phyloP scores from a whole-genome alignment of 805 yeast genomes.

The Clavispora asparagi region DNA sequence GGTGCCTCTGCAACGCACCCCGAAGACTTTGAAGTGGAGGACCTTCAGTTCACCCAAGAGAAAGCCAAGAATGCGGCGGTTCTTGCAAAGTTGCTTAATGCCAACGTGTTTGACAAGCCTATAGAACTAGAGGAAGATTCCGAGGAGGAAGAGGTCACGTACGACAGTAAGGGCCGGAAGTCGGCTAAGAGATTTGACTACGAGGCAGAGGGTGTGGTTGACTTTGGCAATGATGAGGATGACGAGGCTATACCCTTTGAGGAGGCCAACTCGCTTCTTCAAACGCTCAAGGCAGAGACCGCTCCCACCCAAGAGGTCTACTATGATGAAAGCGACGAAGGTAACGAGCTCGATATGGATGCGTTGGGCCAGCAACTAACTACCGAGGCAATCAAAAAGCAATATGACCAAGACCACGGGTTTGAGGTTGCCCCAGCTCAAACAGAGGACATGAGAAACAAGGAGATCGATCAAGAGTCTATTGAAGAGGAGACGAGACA shows the following conservation, averaged over 20 bases:
- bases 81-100: conserved; percentile 42
- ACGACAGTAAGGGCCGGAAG: conserved; percentile 42
- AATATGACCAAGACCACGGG: conserved; percentile 23
- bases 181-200: conserved; percentile 28
- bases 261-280: conserved; percentile 10
- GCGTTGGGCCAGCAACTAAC: conserved; percentile 18
- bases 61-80: conserved; percentile 36
- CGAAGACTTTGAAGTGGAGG: not conserved
- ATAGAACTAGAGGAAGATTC: conserved; percentile 35
- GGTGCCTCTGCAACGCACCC: conserved; percentile 11
- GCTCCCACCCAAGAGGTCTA: conserved; percentile 24
- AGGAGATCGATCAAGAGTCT: too few relatives aligned
- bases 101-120: conserved; percentile 51
- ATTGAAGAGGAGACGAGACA: too few relatives aligned
- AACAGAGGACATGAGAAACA: not conserved
- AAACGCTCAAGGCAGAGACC: conserved; percentile 12
- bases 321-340: conserved; percentile 37
- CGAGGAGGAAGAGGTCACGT: conserved; percentile 30
- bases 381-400: conserved; percentile 24
- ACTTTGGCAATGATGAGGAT: conserved; percentile 16
- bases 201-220: conserved; percentile 25
- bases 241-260: conserved; percentile 1
- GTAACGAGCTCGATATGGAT: conserved; percentile 35
- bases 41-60: not conserved
- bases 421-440: conserved; percentile 4